Base-by-base conservation (phyloP, 306 rosid species). In the Canavalia gladiata region DNA sequence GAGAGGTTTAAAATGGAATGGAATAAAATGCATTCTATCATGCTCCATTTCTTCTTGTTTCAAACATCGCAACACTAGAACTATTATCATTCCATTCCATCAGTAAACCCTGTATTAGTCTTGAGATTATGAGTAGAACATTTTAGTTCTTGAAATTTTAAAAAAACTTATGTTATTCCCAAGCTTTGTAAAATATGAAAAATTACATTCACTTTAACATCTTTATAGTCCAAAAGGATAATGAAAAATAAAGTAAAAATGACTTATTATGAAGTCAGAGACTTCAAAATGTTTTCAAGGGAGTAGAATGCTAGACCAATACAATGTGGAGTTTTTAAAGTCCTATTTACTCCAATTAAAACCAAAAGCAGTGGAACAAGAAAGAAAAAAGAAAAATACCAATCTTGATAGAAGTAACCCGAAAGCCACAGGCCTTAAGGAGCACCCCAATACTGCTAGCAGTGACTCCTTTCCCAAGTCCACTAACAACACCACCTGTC, bases 401-500 rank as follows among this genome's bases (percentile, higher is more conserved):
- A 82, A 92, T 92, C 81, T 92, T 92, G 75, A 92, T 92, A 12
- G 95, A 90, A 62, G 97, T 92, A 78, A 89, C 97, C 4, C 97
- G 86, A 77, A 92, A 92, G 35, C 97, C 97, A 77, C 97, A 90
- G 4, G 94, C 97, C 77, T 86, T 81, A 64, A 92, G 97, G 55
- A 92, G 87, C 33, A 90, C 88, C 4, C 97, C 94, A 57, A 92
- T 90, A 82, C 95, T 92, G 69, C 97, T 92, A 1, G 97, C 97
- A 2, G 97, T 89, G 81, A 92, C 97, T 52, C 97, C 97, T 87
- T 92, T 92, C 49, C 97, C 97, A 3, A 92, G 97, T 76, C 95
- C 97, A 76, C 97, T 92, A 49, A 92, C 95, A 81, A 92, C 97
- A 56, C 97, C 97, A 84, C 97, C 97, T 10, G 97, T 92, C 85